phyloP scores from a whole-genome alignment of 352 stramenopile species.

The Pythium aristosporum region DNA sequence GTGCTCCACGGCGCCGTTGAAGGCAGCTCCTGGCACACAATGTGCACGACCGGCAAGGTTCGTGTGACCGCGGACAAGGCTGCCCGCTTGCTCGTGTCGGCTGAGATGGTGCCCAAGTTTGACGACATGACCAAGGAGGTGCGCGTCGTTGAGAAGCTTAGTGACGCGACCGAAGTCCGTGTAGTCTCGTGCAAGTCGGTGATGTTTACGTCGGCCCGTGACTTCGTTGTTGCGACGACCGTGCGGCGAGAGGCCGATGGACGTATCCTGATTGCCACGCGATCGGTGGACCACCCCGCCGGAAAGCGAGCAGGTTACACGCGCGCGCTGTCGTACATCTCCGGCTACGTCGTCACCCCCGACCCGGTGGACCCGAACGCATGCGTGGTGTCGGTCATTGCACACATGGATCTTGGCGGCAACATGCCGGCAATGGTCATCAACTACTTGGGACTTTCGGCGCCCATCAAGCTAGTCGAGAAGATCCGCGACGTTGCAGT shows the following conservation, averaged over 20 bases:
- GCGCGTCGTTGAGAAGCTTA: slow-evolving; percentile 58
- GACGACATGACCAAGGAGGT: slow-evolving; percentile 84
- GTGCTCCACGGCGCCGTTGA: slow-evolving; percentile 66
- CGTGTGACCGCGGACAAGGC: slow-evolving; percentile 53
- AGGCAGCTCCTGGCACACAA: slow-evolving; percentile 69
- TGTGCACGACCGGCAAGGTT: slow-evolving; percentile 66
- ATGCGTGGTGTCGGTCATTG: slow-evolving; percentile 67
- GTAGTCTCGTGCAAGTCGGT: slow-evolving; percentile 61
- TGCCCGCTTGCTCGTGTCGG: slow-evolving; percentile 45
- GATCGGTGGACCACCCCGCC: slow-evolving; percentile 59
- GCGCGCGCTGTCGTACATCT: slow-evolving; percentile 43
- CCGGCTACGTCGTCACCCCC: slow-evolving; percentile 67
- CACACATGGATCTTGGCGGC: slow-evolving; percentile 78
- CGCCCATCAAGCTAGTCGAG: slow-evolving; percentile 82
- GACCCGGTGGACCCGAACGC: slow-evolving; percentile 57
- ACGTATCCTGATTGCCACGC: slow-evolving; percentile 66
- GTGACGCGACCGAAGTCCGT: slow-evolving; percentile 59
- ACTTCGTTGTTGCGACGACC: slow-evolving; percentile 73
- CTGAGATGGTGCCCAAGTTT: slow-evolving; percentile 69
- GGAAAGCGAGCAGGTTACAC: slow-evolving; percentile 38
- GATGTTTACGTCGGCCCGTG: slow-evolving; percentile 73
- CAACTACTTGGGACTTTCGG: slow-evolving; percentile 70
- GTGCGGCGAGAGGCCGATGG: slow-evolving; percentile 46
- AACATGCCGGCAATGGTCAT: slow-evolving; percentile 69
- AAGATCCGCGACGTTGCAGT: slow-evolving; percentile 46